These are phyloP conservation scores for Bjerkandera adusta DNA, from an alignment of 1,284 basidiomycete genomes.

Conservation along the genomic window DNA sequence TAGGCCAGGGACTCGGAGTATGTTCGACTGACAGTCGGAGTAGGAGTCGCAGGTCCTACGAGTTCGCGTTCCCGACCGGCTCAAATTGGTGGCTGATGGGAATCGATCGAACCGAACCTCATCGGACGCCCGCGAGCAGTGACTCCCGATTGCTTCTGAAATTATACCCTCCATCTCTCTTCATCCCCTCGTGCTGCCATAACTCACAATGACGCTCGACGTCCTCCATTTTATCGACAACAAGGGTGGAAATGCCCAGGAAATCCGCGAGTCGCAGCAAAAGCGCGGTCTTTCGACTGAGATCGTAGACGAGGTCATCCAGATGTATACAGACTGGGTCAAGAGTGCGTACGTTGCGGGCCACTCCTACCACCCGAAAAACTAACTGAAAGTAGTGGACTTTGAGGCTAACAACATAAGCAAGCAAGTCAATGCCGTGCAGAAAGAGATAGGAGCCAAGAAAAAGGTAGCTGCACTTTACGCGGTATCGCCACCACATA, in stretches of 20 bases:
- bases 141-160: not conserved
- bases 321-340: conserved; percentile 91
- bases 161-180: not conserved
- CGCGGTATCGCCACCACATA: not conserved
- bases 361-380: no score
- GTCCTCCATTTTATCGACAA: conserved; percentile 76
- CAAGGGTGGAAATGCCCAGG: conserved; percentile 94
- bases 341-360: conserved; percentile 71
- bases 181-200: not conserved
- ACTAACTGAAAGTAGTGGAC: conserved; percentile 77
- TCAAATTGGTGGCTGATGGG: no score
- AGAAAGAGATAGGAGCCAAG: conserved; percentile 93
- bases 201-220: conserved; percentile 65
- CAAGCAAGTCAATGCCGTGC: conserved; percentile 86
- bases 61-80: no score
- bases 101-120: no score
- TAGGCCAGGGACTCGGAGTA: no score
- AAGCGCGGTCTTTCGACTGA: conserved; percentile 89
- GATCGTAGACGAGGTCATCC: conserved; percentile 91
- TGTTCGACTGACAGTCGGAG: no score
- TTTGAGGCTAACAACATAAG: conserved; percentile 79
- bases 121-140: no score
- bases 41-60: no score
- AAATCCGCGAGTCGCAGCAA: conserved; percentile 90
- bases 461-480: conserved; percentile 70